These are phyloP conservation scores for Diaporthe caulivora DNA, from an alignment of 2,329 filamentous ascomycete species.

Conservation along the genomic window DNA sequence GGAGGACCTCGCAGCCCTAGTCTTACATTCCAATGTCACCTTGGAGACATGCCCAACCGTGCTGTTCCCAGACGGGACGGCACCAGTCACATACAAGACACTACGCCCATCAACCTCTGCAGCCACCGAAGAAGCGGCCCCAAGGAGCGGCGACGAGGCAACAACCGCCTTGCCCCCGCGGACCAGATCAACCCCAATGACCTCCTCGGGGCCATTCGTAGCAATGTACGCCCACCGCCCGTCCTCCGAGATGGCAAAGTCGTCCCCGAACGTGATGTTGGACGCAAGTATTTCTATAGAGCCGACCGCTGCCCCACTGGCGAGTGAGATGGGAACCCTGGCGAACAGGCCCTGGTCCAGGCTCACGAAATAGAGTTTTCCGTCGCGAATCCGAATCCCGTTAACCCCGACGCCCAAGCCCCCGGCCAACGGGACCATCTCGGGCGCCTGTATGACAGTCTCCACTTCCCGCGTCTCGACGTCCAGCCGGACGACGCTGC, in stretches of 20 bases:
- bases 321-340: background rate
- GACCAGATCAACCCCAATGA: background rate
- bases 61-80: background rate
- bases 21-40: background rate
- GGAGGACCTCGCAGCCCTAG: fast-evolving
- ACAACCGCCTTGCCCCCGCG: background rate
- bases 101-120: background rate
- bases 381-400: background rate
- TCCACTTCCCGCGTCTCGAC: background rate
- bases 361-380: constrained; percentile 20
- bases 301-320: background rate
- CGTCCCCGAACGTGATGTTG: constrained; percentile 6
- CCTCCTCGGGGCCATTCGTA: background rate
- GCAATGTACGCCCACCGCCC: background rate
- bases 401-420: constrained; percentile 11
- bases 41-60: constrained; percentile 12
- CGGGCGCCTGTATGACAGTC: background rate
- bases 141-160: background rate
- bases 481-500: background rate
- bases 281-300: background rate
- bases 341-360: constrained; percentile 10
- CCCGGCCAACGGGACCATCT: background rate
- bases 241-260: background rate
- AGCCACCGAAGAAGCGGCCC: constrained; percentile 4
- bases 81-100: constrained; percentile 10